Evolutionary conservation across 345 rosid species (phyloP).

Genomic region (Diplotaxis tenuifolia): DNA sequence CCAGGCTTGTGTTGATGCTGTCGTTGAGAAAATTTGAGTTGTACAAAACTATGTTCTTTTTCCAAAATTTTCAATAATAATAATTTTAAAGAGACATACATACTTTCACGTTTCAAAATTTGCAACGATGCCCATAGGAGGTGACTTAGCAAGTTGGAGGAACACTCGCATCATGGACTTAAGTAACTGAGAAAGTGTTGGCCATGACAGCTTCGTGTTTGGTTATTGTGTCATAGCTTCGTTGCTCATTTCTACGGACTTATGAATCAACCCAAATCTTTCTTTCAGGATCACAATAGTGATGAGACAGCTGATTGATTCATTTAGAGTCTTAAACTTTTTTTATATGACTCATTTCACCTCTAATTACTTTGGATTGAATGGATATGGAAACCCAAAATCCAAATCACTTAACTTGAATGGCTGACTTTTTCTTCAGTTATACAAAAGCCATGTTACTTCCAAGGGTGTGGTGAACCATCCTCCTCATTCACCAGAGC

Average conservation of each 20-base stretch:
- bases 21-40: conserved; percentile 15
- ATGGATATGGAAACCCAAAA: background rate
- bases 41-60: conserved; percentile 20
- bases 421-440: background rate
- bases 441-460: background rate
- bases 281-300: too few species aligned
- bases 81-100: background rate
- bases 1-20: background rate
- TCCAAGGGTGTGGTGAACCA: background rate
- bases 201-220: too few species aligned
- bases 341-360: background rate
- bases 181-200: too few species aligned
- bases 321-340: too few species aligned
- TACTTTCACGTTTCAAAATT: background rate
- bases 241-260: too few species aligned
- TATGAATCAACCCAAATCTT: too few species aligned
- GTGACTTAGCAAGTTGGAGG: too few species aligned
- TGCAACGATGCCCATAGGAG: background rate
- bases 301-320: too few species aligned
- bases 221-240: too few species aligned
- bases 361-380: background rate
- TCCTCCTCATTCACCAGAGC: too few species aligned
- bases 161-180: too few species aligned
- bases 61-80: background rate
- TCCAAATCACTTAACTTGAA: background rate